Evolutionary conservation across 2,329 filamentous ascomycete species (phyloP).

Genomic region (Nothophoma quercina): DNA sequence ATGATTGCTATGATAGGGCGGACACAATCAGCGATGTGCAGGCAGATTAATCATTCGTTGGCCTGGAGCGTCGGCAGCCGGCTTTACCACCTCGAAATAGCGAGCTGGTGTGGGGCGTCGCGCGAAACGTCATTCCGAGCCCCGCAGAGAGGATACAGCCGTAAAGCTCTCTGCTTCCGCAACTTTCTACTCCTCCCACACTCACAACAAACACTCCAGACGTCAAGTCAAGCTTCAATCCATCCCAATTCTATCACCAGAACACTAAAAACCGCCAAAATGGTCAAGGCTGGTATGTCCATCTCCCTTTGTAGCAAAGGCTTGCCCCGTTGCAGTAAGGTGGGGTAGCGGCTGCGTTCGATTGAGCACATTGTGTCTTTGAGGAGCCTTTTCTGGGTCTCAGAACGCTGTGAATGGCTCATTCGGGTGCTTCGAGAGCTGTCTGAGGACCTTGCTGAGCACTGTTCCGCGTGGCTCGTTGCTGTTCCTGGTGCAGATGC

Average conservation of each 20-base stretch:
- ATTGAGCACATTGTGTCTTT: slow-evolving; percentile 66
- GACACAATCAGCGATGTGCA: slow-evolving; percentile 17
- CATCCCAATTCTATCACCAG: slow-evolving; percentile 24
- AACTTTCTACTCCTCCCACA: slow-evolving; percentile 14
- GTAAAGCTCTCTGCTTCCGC: slow-evolving; percentile 28
- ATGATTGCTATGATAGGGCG: slow-evolving; percentile 13
- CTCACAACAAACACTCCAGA: slow-evolving; percentile 19
- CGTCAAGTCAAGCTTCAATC: slow-evolving; percentile 24
- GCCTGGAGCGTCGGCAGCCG: slow-evolving; percentile 24
- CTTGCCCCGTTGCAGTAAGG: slow-evolving; percentile 39
- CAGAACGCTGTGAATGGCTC: slow-evolving; percentile 22
- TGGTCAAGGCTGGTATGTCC: slow-evolving; percentile 95
- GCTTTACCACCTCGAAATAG: slow-evolving; percentile 16
- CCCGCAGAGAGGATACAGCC: slow-evolving; percentile 38
- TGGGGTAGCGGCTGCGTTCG: slow-evolving; percentile 55
- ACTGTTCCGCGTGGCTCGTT: slow-evolving; percentile 11
- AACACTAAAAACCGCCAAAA: slow-evolving; percentile 70
- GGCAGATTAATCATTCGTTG: slow-evolving; percentile 40
- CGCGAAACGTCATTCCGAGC: slow-evolving; percentile 44
- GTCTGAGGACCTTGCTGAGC: slow-evolving; percentile 36
- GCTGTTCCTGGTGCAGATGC: slow-evolving; percentile 17
- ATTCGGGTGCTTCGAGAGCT: slow-evolving; percentile 25
- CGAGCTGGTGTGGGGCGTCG: slow-evolving; percentile 28
- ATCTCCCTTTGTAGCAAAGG: slow-evolving; percentile 18
- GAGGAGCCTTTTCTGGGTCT: slow-evolving; percentile 18